phyloP scores from a whole-genome alignment of 2,329 filamentous ascomycete species.

The Clonostachys rosea region DNA sequence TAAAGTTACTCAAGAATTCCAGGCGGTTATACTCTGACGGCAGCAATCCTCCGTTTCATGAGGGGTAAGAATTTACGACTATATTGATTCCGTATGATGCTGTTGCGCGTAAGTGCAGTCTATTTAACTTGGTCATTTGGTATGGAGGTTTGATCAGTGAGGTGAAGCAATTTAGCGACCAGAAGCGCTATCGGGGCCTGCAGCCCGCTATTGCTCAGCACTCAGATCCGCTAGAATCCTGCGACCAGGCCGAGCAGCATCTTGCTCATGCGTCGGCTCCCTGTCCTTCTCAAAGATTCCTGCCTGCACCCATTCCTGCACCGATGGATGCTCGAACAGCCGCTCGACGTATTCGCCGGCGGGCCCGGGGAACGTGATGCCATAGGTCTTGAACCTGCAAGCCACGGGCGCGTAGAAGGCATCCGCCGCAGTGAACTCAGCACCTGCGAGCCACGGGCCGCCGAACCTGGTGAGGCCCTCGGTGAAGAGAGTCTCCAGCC shows the following conservation, averaged over 20 bases:
- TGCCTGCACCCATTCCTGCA: conserved; percentile 28
- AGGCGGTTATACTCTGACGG: too few species aligned
- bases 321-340: conserved; percentile 23
- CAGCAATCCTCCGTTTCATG: too few species aligned
- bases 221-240: conserved; percentile 21
- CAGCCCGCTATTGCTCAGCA: too few species aligned
- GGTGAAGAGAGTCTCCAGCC: conserved; percentile 27
- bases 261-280: conserved; percentile 28
- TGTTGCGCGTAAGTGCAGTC: too few species aligned
- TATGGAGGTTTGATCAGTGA: too few species aligned
- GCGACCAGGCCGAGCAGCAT: conserved; percentile 20
- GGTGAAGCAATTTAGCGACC: too few species aligned
- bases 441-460: conserved; percentile 32
- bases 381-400: conserved; percentile 29
- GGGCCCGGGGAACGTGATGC: conserved; percentile 17
- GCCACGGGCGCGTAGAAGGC: conserved; percentile 36
- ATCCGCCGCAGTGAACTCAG: conserved; percentile 28
- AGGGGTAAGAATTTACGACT: too few species aligned
- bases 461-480: conserved; percentile 31
- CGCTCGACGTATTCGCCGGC: conserved; percentile 24
- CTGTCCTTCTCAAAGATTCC: conserved; percentile 29
- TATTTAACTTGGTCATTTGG: too few species aligned
- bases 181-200: too few species aligned
- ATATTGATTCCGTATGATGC: too few species aligned
- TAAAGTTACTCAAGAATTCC: too few species aligned